Base-by-base conservation (phyloP, 2,329 filamentous ascomycete genomes). In the Alternaria arborescens region DNA sequence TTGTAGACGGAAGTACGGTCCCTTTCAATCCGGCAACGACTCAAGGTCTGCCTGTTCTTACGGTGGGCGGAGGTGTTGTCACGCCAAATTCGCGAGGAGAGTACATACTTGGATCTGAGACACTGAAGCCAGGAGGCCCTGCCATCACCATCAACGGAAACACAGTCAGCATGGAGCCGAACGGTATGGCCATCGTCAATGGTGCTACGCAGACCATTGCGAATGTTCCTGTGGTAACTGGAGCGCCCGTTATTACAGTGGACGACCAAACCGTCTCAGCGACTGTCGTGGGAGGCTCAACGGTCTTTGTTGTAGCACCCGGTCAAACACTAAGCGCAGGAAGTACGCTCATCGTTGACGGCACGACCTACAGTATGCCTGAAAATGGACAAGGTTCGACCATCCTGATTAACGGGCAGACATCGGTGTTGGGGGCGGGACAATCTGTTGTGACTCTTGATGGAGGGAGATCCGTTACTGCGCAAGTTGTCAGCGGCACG, bases 131-230 rank as follows among this genome's bases (percentile, higher is more conserved):
- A 68, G 16, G 69, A 26, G 78, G 78, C 1, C 65, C 75, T 7
- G 66, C 75, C 1, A 68, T 81, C 18, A 74, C 71, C 1, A 69
- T 81, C 0, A 73, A 76, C 40, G 80, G 68, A 5, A 79, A 77
- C 30, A 74, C 70, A 5, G 52, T 79, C 2, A 77, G 74, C 14
- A 61, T 80, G 4, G 75, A 71, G 12, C 71, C 77, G 12, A 78
- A 74, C 40, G 79, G 73, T 8, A 73, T 78, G 22, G 70, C 80
- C 1, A 64, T 82, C 0, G 70, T 81, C 20, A 78, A 78, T 47
- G 76, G 76, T 20, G 72, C 68, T 5, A 72, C 73, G 3, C 66
- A 71, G 24, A 72, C 70, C 2, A 61, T 78, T 5, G 61, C 58
- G 32, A 72, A 68, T n/a, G 64, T 58, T 12, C 61, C 63, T 1